These are phyloP conservation scores for Mucor piriformis DNA, from an alignment of 371 early-diverging fungal genomes.

Conservation along the genomic window DNA sequence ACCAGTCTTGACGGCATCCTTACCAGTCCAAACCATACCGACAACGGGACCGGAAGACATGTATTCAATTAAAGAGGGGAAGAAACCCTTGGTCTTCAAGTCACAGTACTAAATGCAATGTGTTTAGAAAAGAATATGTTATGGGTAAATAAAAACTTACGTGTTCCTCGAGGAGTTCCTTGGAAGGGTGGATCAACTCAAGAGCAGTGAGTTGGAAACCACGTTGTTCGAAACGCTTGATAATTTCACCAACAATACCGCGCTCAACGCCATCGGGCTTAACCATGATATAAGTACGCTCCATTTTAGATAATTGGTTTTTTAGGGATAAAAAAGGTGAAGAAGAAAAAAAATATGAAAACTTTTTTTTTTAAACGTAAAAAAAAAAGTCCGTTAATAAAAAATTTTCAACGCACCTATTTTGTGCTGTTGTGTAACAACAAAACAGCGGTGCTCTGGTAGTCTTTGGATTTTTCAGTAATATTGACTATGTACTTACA, in stretches of 20 bases:
- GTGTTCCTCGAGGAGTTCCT: constrained; percentile 91
- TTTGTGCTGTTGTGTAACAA: no score
- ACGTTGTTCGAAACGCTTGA: constrained; percentile 92
- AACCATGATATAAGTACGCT: constrained; percentile 19
- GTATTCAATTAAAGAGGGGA: constrained; percentile 91
- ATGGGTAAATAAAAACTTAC: constrained; percentile 23
- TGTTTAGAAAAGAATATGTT: not conserved
- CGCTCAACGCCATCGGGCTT: constrained; percentile 88
- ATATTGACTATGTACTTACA: no score
- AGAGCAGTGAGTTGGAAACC: constrained; percentile 88
- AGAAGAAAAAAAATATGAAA: not conserved
- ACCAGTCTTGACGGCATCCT: constrained; percentile 96
- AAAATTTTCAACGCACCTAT: no score
- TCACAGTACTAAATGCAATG: constrained; percentile 77
- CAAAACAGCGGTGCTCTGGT: no score
- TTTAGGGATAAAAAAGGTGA: not conserved
- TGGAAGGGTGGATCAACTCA: constrained; percentile 78
- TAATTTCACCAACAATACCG: constrained; percentile 95
- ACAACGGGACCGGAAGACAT: constrained; percentile 91
- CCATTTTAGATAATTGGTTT: constrained; percentile 22
- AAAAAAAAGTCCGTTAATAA: not conserved
- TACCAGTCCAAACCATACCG: constrained; percentile 96
- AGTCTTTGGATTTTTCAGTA: no score
- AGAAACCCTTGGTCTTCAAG: constrained; percentile 93
- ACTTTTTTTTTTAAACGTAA: not conserved